Base-by-base conservation (phyloP, 2,329 filamentous ascomycete genomes). In the Didymella exigua region DNA sequence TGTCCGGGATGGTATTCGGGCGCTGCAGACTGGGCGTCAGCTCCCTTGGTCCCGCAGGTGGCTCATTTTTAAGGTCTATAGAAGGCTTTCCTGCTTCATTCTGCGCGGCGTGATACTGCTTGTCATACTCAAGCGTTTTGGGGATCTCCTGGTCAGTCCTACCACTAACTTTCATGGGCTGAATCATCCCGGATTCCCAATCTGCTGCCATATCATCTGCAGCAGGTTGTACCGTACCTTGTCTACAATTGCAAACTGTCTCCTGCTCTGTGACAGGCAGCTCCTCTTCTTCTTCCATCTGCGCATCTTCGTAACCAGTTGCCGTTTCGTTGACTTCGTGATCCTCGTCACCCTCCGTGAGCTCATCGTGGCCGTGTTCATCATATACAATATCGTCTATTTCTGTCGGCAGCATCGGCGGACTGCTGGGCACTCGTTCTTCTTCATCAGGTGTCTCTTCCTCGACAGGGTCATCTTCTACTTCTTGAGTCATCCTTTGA, bases 351-450 rank as follows among this genome's bases (percentile, higher is more conserved):
- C 24, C 49, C 13, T 60, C 63, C 10, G 56, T 49, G 36, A 63
- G 57, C 16, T 65, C 64, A 8, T 65, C 62, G n/a, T 69, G 63
- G 13, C 58, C 58, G 45, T 67, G 59, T 33, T 71, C 71, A 27
- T 69, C 67, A 48, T 66, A 66, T 0, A 50, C 62, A 5, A 67
- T 44, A 18, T 66, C 66, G 7, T 66, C 64, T 4, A 37, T 38
- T 14, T 38, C 36, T 24, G 36, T 9, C 13, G 21, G 21, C 36
- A 56, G 21, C 2, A 70, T 43, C 10, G 74, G 74, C 11, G 74
- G 74, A 48, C 74, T 76, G 48, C 74, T 76, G 2, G 73, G 72
- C 24, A 76, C 70, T 21, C 71, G 63, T 14, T 69, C 66, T 40
- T 71, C 68, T 10, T 61, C 61, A 8, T 65, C 66, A 3, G 49